Evolutionary conservation across 495 filamentous ascomycete genomes (phyloP), one percentile per base, ranked within the genome.

Genomic region (Durotheca rogersii): DNA sequence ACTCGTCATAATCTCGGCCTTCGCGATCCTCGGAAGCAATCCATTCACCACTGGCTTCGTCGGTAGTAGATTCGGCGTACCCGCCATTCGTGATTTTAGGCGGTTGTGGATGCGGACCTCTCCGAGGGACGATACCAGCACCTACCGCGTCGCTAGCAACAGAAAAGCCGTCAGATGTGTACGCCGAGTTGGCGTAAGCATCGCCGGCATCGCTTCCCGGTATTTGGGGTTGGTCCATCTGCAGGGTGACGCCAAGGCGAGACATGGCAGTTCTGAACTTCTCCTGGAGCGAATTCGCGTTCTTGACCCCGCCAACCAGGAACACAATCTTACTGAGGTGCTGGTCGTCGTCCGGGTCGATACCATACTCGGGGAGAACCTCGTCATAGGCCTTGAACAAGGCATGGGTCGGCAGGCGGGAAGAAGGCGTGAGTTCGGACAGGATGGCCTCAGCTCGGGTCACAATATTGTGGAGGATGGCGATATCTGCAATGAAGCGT

Each of bases 361-460:
- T 68, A 51, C 82, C 85, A 74, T 86, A 69, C 60, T 82, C 73
- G 2, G 76, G 75, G 32, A 93, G 76, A 19, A 88, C 74, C 47
- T 80, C 71, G 56, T 94, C 85, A 59, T 93, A 93, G 25, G 88
- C 87, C 12, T 77, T 72, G 69, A 91, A 95, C 19, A 95, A 77
- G 14, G 88, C 87, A 67, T 84, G 82, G 57, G 86, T 90, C 2
- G 88, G 86, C 9, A 84, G 71, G 49, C 75, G 74, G 44, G 85
- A 75, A 47, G 78, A 78, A 21, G 84, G 79, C 1, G 82, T 79
- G 18, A 78, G 69, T 18, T 64, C 66, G 12, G 72, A 67, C 17
- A 73, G 62, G 30, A 87, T 74, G 17, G 72, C 67, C 70, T 90
- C 82, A 16, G 87, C 90, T 66, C 75, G 74, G 42, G 69, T 75